Base-by-base conservation (phyloP, 2,329 filamentous ascomycete species). In the Colletotrichum lentis region DNA sequence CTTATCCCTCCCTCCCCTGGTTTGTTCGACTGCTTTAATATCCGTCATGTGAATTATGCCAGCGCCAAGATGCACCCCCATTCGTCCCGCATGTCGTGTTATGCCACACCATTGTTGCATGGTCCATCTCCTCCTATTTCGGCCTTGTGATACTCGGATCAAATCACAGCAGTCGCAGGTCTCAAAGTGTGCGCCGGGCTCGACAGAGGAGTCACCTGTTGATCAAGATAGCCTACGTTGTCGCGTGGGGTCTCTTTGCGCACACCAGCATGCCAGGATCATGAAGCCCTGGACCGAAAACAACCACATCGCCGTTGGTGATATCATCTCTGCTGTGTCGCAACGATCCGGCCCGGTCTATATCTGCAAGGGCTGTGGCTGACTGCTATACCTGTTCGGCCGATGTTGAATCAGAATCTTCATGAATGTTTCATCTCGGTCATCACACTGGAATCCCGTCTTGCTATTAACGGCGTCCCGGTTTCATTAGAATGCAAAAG, bases 111-210 rank as follows among this genome's bases (percentile, higher is more conserved):
- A 1, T 27, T 16, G 8, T n/a, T 16, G 41, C 49, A 59, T 55
- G 61, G 53, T 24, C 41, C 20, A 60, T 54, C 54, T 55, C 24
- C 43, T 44, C 37, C 46, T 16, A 20, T 7, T 20, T 11, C 18
- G 6, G 18, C 16, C 20, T 31, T 59, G 18, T 44, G 52, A 39
- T 39, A 53, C 39, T 27, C 8, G 2, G 18, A 35, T 52, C 10
- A n/a, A 35, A 52, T 31, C 41, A 59, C 47, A 27, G 18, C 14
- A 43, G 16, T 12, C 35, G 43, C 65, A 60, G 49, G 55, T 68
- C 43, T 55, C 61, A 10, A 35, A 20, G 11, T 18, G 10, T 59
- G 61, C 47, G 18, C 65, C 49, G 35, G 31, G 54, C 61, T 64
- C 6, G 16, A n/a, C n/a, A n/a, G n/a, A n/a, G n/a, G n/a, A n/a